Percentiles rank a stretch among this genome's conserved stretches.
phyloP scores from a whole-genome alignment of 116 monocot species.

The Papilionanthe hybrid region DNA sequence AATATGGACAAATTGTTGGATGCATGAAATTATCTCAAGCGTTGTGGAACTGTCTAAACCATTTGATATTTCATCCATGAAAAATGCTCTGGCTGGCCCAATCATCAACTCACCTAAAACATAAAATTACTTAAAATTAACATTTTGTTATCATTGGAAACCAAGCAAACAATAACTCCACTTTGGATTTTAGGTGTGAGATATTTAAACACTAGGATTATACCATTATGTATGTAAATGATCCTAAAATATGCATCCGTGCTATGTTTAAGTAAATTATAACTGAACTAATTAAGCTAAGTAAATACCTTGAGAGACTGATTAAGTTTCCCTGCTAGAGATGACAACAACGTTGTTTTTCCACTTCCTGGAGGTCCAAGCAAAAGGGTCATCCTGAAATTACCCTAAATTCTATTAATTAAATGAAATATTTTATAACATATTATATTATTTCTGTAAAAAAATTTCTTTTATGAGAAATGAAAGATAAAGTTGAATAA shows the following conservation, averaged over 20 bases:
- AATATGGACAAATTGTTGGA: slow-evolving; percentile 20
- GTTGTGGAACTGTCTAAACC: slow-evolving; percentile 26
- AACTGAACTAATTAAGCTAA: neutral
- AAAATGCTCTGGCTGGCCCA: slow-evolving; percentile 16
- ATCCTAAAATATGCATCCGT: too few species aligned
- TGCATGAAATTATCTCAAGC: slow-evolving; percentile 18
- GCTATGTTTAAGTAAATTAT: neutral
- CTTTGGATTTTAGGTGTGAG: too few species aligned
- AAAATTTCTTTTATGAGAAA: too few species aligned
- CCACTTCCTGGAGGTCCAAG: slow-evolving; percentile 25
- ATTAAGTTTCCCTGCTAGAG: slow-evolving; percentile 18
- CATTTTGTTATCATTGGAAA: neutral
- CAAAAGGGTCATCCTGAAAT: slow-evolving; percentile 21
- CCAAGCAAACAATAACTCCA: too few species aligned
- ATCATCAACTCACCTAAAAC: slow-evolving; percentile 18
- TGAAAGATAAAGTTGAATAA: too few species aligned
- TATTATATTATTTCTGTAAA: neutral
- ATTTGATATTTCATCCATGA: slow-evolving; percentile 30
- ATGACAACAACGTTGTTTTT: slow-evolving; percentile 17
- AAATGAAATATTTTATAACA: too few species aligned
- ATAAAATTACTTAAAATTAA: neutral
- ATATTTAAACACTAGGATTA: too few species aligned
- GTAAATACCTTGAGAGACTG: slow-evolving; percentile 7
- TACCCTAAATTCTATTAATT: too few species aligned
- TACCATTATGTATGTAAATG: too few species aligned